phyloP scores from a whole-genome alignment of 495 filamentous ascomycete genomes.

The Schizothecium vesticola region DNA sequence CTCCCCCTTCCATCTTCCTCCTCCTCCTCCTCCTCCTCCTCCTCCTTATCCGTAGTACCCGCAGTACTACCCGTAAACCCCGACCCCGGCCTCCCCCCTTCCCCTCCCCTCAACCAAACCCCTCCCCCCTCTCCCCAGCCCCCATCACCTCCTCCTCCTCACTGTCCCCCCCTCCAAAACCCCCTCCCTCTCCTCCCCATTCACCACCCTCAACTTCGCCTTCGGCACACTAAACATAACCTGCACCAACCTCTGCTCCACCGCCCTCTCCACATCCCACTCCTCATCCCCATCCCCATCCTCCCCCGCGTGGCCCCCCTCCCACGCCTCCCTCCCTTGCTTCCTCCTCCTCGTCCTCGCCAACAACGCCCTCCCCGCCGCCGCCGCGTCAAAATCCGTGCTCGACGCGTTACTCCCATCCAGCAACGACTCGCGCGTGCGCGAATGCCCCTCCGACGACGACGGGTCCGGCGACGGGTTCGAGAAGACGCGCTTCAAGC shows the following conservation, averaged over 20 bases:
- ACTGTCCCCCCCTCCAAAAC: slow-evolving; percentile 27
- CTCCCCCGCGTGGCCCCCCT: not conserved
- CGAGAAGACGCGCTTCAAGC: slow-evolving; percentile 40
- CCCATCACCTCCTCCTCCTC: slow-evolving; percentile 19
- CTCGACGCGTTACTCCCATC: slow-evolving; percentile 10
- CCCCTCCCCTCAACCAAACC: not conserved
- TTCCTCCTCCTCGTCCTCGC: slow-evolving; percentile 26
- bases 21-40: slow-evolving; percentile 1
- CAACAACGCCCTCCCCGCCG: slow-evolving; percentile 26
- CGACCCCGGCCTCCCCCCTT: not conserved
- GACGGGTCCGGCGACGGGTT: slow-evolving; percentile 20
- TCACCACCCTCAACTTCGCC: slow-evolving; percentile 80
- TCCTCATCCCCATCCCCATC: slow-evolving; percentile 47
- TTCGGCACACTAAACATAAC: slow-evolving; percentile 91
- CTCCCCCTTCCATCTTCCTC: not conserved
- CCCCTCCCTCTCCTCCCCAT: slow-evolving; percentile 53
- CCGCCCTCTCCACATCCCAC: slow-evolving; percentile 85
- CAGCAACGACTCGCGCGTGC: slow-evolving; percentile 22
- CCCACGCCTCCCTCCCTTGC: slow-evolving; percentile 42
- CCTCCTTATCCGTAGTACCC: not conserved
- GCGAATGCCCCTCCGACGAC: slow-evolving; percentile 17
- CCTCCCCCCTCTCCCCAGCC: not conserved
- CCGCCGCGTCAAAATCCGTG: slow-evolving; percentile 26
- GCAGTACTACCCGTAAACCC: not conserved
- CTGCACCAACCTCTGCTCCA: slow-evolving; percentile 76